phyloP scores from a whole-genome alignment of 805 yeast species.

The Wickerhamomyces silvicola region DNA sequence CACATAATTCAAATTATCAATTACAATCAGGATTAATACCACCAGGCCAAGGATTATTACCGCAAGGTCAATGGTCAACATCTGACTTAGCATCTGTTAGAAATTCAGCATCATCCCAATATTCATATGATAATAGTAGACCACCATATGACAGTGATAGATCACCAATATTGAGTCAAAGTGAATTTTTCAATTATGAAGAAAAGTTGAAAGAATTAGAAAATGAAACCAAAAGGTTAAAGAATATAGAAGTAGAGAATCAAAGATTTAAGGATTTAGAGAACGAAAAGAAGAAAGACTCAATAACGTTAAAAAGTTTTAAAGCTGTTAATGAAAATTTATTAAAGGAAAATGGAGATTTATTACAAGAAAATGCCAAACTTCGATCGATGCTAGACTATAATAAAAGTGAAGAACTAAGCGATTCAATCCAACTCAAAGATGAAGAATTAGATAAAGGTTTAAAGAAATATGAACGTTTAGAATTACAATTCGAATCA shows the following conservation, averaged over 20 bases:
- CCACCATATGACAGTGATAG: neutral
- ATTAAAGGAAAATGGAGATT: constrained; percentile 2
- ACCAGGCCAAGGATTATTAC: constrained; percentile 3
- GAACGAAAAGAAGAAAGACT: constrained; percentile 7
- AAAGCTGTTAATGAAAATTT: neutral
- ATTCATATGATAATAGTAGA: neutral
- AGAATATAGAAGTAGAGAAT: constrained; percentile 3
- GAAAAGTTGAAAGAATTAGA: constrained; percentile 7
- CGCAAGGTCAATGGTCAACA: constrained; percentile 6
- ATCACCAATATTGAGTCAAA: constrained; percentile 12
- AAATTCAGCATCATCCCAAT: constrained; percentile 1
- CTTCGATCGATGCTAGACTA: neutral
- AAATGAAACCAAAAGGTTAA: constrained; percentile 4
- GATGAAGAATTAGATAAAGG: constrained; percentile 1
- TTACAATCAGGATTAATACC: constrained; percentile 1
- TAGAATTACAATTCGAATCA: constrained; percentile 7
- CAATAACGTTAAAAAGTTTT: constrained; percentile 4
- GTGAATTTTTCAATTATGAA: constrained; percentile 7
- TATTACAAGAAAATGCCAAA: neutral
- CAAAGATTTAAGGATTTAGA: constrained; percentile 7
- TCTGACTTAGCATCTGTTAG: constrained; percentile 3
- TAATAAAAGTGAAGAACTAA: constrained; percentile 1
- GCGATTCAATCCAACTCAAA: no score
- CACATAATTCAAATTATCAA: neutral
- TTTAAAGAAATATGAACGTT: constrained; percentile 1